phyloP scores from a whole-genome alignment of 1,139 yeast species.

The Petasospora fabianii region DNA sequence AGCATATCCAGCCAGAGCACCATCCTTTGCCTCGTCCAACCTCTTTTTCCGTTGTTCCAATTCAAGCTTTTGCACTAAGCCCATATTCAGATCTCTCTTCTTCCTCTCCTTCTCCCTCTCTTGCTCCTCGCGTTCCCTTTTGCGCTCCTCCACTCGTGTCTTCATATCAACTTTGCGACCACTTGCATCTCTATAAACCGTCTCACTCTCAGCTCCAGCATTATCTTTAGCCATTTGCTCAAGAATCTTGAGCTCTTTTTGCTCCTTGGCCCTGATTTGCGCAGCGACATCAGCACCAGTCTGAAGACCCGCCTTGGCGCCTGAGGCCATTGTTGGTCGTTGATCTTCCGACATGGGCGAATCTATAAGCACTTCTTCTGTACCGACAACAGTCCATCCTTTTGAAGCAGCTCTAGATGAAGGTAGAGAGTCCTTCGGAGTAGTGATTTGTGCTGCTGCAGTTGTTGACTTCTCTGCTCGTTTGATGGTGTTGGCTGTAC shows the following conservation, averaged over 20 bases:
- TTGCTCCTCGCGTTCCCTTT: constrained; percentile 29
- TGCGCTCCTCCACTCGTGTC: constrained; percentile 30
- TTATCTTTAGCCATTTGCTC: constrained; percentile 12
- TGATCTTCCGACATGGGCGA: neutral
- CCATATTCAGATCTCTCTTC: constrained; percentile 38
- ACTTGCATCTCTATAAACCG: constrained; percentile 57
- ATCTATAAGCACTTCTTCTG: constrained; percentile 18
- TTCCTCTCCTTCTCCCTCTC: constrained; percentile 29
- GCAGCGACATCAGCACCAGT: constrained; percentile 38
- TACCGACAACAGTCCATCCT: constrained; percentile 31
- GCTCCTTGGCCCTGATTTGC: constrained; percentile 32
- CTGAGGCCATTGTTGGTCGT: constrained; percentile 33
- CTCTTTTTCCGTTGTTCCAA: constrained; percentile 28
- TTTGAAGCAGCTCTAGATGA: neutral
- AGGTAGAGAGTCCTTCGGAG: neutral
- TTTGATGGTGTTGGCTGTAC: neutral
- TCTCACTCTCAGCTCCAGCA: no score
- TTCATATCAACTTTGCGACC: constrained; percentile 50
- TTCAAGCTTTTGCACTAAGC: constrained; percentile 40
- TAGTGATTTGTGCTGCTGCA: neutral
- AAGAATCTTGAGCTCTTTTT: constrained; percentile 23
- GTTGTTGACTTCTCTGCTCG: neutral
- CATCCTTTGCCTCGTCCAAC: constrained; percentile 31
- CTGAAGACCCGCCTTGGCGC: constrained; percentile 44
- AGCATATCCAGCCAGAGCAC: constrained; percentile 33